These are phyloP conservation scores for Colletotrichum siamense DNA, from an alignment of 2,329 filamentous ascomycete genomes.

Conservation along the genomic window DNA sequence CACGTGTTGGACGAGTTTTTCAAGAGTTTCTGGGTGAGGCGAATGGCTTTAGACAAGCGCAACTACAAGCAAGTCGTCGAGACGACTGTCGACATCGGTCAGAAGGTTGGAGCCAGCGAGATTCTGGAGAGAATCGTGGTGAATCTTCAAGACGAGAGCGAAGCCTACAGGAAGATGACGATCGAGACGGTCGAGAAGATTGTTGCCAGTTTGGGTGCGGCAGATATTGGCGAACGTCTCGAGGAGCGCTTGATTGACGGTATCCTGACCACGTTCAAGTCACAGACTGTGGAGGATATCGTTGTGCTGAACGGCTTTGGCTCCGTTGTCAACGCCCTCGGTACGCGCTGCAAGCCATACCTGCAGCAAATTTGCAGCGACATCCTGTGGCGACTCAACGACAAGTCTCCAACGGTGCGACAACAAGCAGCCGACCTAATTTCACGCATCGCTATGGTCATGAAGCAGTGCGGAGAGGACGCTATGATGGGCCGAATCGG, in stretches of 20 bases:
- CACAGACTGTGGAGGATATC: slow-evolving; percentile 95
- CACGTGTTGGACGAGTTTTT: slow-evolving; percentile 96
- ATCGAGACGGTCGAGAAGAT: slow-evolving; percentile 98
- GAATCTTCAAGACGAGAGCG: slow-evolving; percentile 97
- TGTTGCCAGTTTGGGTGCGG: slow-evolving; percentile 88
- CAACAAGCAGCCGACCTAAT: slow-evolving; percentile 97
- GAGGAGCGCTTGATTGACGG: slow-evolving; percentile 96
- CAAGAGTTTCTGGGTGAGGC: slow-evolving; percentile 97
- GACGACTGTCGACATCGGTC: slow-evolving; percentile 94
- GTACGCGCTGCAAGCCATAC: slow-evolving; percentile 93
- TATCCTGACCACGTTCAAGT: slow-evolving; percentile 95
- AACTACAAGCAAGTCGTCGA: slow-evolving; percentile 99
- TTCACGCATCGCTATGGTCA: slow-evolving; percentile 95
- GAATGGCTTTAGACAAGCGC: slow-evolving; percentile 96
- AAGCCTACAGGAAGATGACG: slow-evolving; percentile 98
- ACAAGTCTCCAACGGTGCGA: slow-evolving; percentile 95
- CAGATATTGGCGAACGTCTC: slow-evolving; percentile 89
- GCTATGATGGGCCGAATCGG: slow-evolving; percentile 94
- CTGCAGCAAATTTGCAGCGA: slow-evolving; percentile 96
- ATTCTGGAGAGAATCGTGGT: slow-evolving; percentile 92
- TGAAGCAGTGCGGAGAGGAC: slow-evolving; percentile 98
- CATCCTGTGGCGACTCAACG: slow-evolving; percentile 95
- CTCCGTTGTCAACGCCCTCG: slow-evolving; percentile 94
- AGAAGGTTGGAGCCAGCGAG: slow-evolving; percentile 97
- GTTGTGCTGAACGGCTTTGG: slow-evolving; percentile 98